These are phyloP conservation scores for Bisporella sp. DNA, from an alignment of 2,329 filamentous ascomycete species.

Conservation along the genomic window DNA sequence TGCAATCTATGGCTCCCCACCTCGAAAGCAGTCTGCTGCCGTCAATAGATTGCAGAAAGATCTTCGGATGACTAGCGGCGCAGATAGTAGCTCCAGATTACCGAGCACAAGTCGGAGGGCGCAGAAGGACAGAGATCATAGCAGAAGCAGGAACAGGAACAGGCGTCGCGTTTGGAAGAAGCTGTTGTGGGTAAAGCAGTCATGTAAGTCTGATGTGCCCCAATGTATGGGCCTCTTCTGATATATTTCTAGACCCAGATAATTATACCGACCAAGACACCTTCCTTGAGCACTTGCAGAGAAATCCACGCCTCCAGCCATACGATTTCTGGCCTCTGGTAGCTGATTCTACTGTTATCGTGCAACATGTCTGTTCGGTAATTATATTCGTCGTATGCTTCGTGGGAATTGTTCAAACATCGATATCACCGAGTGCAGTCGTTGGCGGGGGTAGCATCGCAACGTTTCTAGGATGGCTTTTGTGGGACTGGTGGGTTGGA, in stretches of 20 bases:
- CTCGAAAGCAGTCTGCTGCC: constrained; percentile 38
- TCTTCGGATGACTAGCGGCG: constrained; percentile 25
- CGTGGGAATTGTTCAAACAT: constrained; percentile 77
- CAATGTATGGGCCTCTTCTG: constrained; percentile 8
- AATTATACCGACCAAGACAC: constrained; percentile 98
- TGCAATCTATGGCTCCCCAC: constrained; percentile 64
- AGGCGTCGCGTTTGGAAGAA: constrained; percentile 84
- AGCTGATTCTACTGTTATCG: constrained; percentile 89
- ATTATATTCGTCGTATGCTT: constrained; percentile 94
- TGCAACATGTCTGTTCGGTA: constrained; percentile 93
- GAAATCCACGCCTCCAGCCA: constrained; percentile 85
- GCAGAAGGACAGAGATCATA: constrained; percentile 34
- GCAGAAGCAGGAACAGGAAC: constrained; percentile 48
- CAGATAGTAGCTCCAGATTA: constrained; percentile 10
- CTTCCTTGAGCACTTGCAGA: constrained; percentile 91
- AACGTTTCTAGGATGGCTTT: constrained; percentile 79
- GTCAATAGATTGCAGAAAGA: constrained; percentile 35
- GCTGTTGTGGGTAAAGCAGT: constrained; percentile 95
- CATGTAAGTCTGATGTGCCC: constrained; percentile 49
- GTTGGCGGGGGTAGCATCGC: constrained; percentile 77
- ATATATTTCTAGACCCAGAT: constrained; percentile 71
- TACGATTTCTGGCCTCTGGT: constrained; percentile 99
- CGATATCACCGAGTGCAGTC: constrained; percentile 83
- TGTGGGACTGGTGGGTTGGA: constrained; percentile 89
- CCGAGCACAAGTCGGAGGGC: constrained; percentile 14